phyloP scores from a whole-genome alignment of 305 asterid species.

The Fraxinus paxiana region DNA sequence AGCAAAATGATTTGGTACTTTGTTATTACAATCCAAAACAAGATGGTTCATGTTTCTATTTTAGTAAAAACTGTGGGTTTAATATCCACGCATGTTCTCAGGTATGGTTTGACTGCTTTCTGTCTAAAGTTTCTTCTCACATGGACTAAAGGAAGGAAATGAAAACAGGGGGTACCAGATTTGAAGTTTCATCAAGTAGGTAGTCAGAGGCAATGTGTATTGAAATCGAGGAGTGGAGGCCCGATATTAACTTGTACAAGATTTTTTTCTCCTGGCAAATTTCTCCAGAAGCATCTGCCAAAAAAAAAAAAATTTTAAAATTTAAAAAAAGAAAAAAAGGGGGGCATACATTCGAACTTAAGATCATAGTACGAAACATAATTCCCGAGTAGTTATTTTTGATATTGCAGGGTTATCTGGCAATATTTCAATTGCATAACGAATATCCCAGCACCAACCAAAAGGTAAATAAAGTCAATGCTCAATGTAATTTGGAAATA shows the following conservation, averaged over 20 bases:
- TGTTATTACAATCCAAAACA: slow-evolving; percentile 9
- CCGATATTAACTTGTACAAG: slow-evolving; percentile 83
- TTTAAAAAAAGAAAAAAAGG: too few species aligned
- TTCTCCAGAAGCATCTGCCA: slow-evolving; percentile 74
- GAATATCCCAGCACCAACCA: background rate
- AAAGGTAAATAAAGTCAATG: background rate
- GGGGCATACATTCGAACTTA: background rate
- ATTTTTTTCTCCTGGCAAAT: slow-evolving; percentile 83
- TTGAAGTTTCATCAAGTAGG: slow-evolving; percentile 75
- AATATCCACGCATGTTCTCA: background rate
- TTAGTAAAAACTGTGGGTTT: background rate
- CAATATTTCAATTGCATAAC: background rate
- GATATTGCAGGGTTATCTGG: background rate
- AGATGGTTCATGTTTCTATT: background rate
- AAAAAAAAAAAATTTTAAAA: slow-evolving; percentile 28
- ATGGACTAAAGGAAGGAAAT: slow-evolving; percentile 1
- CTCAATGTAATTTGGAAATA: background rate
- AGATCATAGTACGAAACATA: background rate
- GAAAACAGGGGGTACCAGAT: slow-evolving; percentile 43
- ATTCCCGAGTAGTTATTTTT: background rate
- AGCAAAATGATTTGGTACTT: slow-evolving; percentile 26
- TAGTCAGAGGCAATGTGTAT: slow-evolving; percentile 82
- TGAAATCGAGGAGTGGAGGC: slow-evolving; percentile 92
- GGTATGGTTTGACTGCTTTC: background rate
- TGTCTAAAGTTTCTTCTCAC: background rate